Evolutionary conservation across 331 rosid genomes (phyloP), one percentile per base, ranked within the genome.

Genomic region (Malus hybrid): DNA sequence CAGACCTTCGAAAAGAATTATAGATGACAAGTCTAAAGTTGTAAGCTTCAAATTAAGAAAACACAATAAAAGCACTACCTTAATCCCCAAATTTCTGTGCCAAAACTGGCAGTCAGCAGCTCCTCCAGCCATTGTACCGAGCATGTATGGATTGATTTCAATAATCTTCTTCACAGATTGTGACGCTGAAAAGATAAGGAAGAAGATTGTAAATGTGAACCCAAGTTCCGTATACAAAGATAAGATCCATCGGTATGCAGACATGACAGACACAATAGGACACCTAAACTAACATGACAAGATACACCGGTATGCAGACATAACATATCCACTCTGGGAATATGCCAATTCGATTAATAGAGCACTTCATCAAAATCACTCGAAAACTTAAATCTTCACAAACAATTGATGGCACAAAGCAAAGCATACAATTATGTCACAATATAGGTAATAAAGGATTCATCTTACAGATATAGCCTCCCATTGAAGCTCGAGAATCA

Each of bases 401-500:
- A n/a, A 11, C 33, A 14, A 15, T 29, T 22, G 65, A 7, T 28
- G 39, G 28, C 4, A 50, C 44, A 9, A 39, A 39, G 44, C 61
- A 74, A 18, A 70, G 6, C 66, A 71, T 20, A 58, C 6, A 18
- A n/a, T 4, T 28, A 71, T 8, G 1, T 44, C 13, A 39, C 0
- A 39, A 22, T 61, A 68, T 6, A 42, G n/a, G 42, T 29, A 70
- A 18, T n/a, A 29, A 34, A 33, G 52, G 46, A 26, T 2, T 1
- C 44, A 39, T 39, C 56, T 82, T 88, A 95, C 99, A 95, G 42
- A 92, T 92, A 79, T 95, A 95, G 68, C 99, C 97, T 60, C 97
- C 99, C 99, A 95, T 95, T 84, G 97, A 92, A 75, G 99, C 99
- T 52, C 99, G 86, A 52, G 99, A 95, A 92, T 95, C 99, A 8